Percentiles rank a stretch among this genome's conserved stretches.
Conservation (phyloP, 148 eudicot species). For the Arbutus unedo region DNA sequence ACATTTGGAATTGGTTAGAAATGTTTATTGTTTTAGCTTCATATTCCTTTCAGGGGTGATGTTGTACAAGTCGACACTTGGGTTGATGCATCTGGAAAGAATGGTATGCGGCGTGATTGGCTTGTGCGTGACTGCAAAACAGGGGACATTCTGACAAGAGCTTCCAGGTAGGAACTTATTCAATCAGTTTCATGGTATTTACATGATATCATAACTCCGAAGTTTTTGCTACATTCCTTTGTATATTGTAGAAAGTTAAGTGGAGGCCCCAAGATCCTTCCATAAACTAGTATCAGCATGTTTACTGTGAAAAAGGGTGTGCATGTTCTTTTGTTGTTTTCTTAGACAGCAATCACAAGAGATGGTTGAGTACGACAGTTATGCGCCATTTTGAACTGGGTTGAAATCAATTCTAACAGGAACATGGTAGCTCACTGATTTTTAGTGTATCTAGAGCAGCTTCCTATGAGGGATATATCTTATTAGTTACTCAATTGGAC, state of each 20-base stretch:
- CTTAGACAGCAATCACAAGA: background rate
- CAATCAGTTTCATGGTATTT: background rate
- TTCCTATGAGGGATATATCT: background rate
- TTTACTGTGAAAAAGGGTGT: background rate
- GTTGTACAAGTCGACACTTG: slow-evolving; percentile 96
- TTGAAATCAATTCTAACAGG: background rate
- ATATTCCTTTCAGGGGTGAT: slow-evolving; percentile 68
- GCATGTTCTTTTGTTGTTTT: background rate
- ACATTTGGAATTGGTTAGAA: background rate
- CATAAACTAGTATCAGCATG: background rate
- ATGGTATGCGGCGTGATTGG: slow-evolving; percentile 98
- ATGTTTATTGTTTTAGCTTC: slow-evolving; percentile 6
- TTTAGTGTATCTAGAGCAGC: background rate
- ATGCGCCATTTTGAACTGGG: background rate
- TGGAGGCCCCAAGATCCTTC: background rate
- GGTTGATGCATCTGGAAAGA: slow-evolving; percentile 90
- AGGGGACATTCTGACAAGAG: slow-evolving; percentile 84
- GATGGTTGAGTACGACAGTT: background rate
- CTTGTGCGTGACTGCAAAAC: slow-evolving; percentile 70
- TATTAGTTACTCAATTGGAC: background rate
- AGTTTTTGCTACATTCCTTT: background rate
- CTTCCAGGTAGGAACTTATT: slow-evolving; percentile 59
- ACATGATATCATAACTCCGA: background rate
- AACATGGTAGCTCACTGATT: background rate
- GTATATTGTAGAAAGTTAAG: background rate